Evolutionary conservation across 768 basidiomycete species (phyloP).

Genomic region (Lactifluus piperatus): DNA sequence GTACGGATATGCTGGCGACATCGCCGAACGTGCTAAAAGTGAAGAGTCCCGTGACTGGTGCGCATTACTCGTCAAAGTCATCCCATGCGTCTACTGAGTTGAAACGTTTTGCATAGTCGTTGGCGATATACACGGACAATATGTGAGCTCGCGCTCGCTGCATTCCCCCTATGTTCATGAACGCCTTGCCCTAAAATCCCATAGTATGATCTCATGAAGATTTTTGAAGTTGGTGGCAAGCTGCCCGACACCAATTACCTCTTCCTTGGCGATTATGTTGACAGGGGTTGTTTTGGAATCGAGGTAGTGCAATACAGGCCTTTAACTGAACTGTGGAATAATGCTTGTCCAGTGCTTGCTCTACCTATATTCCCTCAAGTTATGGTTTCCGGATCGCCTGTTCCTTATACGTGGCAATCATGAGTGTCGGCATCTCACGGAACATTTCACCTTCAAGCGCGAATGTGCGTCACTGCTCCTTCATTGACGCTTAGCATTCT

Average conservation of each 20-base stretch:
- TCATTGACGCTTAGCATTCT: background rate
- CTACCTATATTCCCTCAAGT: constrained; percentile 55
- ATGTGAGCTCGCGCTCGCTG: constrained; percentile 39
- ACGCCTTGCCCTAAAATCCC: background rate
- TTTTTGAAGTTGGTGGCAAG: constrained; percentile 88
- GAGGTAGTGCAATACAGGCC: constrained; percentile 34
- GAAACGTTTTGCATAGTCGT: constrained; percentile 49
- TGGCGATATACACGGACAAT: constrained; percentile 96
- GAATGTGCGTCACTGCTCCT: constrained; percentile 58
- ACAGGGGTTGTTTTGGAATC: constrained; percentile 82
- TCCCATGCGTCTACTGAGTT: background rate
- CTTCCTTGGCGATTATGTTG: constrained; percentile 93
- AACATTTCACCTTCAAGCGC: constrained; percentile 86
- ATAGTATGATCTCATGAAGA: constrained; percentile 94
- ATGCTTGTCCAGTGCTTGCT: constrained; percentile 36
- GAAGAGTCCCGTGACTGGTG: constrained; percentile 84
- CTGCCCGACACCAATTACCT: constrained; percentile 75
- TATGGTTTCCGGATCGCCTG: constrained; percentile 52
- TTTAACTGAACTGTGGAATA: background rate
- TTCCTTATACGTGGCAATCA: constrained; percentile 59
- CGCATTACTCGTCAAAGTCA: constrained; percentile 25
- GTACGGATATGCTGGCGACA: constrained; percentile 51
- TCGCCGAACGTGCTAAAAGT: constrained; percentile 83
- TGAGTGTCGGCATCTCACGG: constrained; percentile 57
- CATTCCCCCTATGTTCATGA: background rate